Percentiles rank a stretch among this genome's conserved stretches.
Conservation (phyloP, 768 basidiomycete species). For the Nidularia pulvinata region DNA sequence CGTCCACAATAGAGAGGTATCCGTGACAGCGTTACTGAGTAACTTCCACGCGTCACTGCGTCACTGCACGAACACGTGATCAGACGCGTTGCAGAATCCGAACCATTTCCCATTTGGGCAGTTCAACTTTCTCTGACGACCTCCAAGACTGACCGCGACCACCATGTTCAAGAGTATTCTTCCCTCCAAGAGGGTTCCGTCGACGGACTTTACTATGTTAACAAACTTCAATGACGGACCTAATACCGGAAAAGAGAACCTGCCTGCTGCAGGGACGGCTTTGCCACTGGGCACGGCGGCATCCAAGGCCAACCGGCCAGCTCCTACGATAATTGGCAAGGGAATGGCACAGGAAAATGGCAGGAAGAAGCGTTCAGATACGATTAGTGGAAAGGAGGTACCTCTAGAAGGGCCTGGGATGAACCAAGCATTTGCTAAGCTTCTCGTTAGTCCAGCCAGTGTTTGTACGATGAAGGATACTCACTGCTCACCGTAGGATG, state of each 20-base stretch:
- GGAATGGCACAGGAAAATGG: constrained; percentile 37
- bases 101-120: constrained; percentile 28
- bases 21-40: not conserved
- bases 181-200: constrained; percentile 64
- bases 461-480: not conserved
- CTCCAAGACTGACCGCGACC: not conserved
- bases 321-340: constrained; percentile 12
- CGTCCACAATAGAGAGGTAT: not conserved
- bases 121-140: constrained; percentile 16
- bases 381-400: constrained; percentile 28
- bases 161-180: constrained; percentile 85
- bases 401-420: constrained; percentile 35
- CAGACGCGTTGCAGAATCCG: constrained; percentile 26
- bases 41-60: constrained; percentile 13
- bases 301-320: constrained; percentile 7
- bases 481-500: constrained; percentile 52
- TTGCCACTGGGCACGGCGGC: constrained; percentile 9
- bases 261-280: constrained; percentile 26
- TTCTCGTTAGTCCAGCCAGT: constrained; percentile 57
- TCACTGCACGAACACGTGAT: constrained; percentile 12
- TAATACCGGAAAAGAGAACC: constrained; percentile 64
- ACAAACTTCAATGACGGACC: constrained; percentile 48
- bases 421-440: constrained; percentile 75
- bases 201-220: constrained; percentile 74
- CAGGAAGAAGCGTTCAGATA: constrained; percentile 35